phyloP scores from a whole-genome alignment of 1,284 basidiomycete genomes.

The Pisolithus thermaeus region DNA sequence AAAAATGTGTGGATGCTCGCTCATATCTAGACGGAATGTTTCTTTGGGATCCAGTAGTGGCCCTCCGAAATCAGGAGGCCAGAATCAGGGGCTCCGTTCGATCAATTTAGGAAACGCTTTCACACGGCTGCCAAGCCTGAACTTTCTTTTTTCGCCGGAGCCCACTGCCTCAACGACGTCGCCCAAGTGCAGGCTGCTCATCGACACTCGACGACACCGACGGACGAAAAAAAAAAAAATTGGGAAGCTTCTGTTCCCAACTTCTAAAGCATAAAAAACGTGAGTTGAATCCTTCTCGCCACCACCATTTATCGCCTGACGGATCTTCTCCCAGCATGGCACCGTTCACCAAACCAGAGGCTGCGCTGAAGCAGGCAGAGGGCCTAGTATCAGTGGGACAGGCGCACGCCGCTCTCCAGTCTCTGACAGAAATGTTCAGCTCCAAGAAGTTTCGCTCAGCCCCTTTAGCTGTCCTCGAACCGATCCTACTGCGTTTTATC shows the following conservation, averaged over 20 bases:
- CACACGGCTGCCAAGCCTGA: too few relatives aligned
- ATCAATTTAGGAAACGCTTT: too few relatives aligned
- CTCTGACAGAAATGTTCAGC: slow-evolving; percentile 87
- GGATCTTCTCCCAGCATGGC: slow-evolving; percentile 52
- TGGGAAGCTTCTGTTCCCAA: not conserved
- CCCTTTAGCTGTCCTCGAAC: slow-evolving; percentile 85
- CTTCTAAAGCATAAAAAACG: not conserved
- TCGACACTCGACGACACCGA: too few relatives aligned
- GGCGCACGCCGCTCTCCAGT: slow-evolving; percentile 82
- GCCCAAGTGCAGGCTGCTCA: too few relatives aligned
- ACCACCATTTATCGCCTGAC: not conserved
- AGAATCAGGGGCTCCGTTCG: too few relatives aligned
- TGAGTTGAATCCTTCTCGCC: not conserved
- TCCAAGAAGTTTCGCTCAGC: slow-evolving; percentile 94
- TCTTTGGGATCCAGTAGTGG: too few relatives aligned
- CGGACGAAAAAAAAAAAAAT: not conserved
- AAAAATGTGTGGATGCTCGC: too few relatives aligned
- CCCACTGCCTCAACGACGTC: too few relatives aligned
- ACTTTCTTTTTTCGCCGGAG: too few relatives aligned
- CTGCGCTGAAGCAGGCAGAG: slow-evolving; percentile 87
- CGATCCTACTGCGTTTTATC: slow-evolving; percentile 91
- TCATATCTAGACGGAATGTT: too few relatives aligned
- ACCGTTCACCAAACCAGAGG: slow-evolving; percentile 88
- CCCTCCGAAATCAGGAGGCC: too few relatives aligned
- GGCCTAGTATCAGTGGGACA: slow-evolving; percentile 90